phyloP scores from a whole-genome alignment of 2,329 filamentous ascomycete species.

The Exophiala calicioides region DNA sequence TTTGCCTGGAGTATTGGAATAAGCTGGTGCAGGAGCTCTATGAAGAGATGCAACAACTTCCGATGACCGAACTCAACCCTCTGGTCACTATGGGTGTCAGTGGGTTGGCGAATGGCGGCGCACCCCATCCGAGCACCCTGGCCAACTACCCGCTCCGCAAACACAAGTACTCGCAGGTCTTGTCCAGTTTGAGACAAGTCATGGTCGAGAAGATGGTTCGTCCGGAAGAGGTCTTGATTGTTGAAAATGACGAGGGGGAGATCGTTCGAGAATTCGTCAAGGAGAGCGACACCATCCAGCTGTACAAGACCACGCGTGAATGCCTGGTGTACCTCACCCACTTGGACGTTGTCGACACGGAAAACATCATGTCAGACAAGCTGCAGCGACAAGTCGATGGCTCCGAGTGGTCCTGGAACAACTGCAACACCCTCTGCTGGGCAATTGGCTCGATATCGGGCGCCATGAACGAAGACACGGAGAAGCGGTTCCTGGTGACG shows the following conservation, averaged over 20 bases:
- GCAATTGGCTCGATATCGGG: constrained; percentile 98
- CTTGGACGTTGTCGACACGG: constrained; percentile 93
- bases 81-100: constrained; percentile 75
- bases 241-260: constrained; percentile 99
- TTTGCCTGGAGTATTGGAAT: constrained; percentile 98
- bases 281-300: constrained; percentile 96
- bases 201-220: constrained; percentile 99
- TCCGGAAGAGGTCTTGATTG: constrained; percentile 94
- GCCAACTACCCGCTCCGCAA: constrained; percentile 92
- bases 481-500: constrained; percentile 96
- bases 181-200: constrained; percentile 90
- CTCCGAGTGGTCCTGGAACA: constrained; percentile 97
- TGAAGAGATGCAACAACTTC: constrained; percentile 97
- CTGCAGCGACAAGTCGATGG: constrained; percentile 92
- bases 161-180: constrained; percentile 93
- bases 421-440: constrained; percentile 99
- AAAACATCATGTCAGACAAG: constrained; percentile 99
- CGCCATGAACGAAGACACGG: constrained; percentile 99
- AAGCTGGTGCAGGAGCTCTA: constrained; percentile 97
- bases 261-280: constrained; percentile 99
- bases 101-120: constrained; percentile 74
- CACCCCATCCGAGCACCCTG: constrained; percentile 79
- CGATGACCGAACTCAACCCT: constrained; percentile 89
- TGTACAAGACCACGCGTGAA: constrained; percentile 98
- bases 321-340: constrained; percentile 97